Evolutionary conservation across 805 yeast genomes (phyloP).

Genomic region (Teunomyces barrocoloradensis): DNA sequence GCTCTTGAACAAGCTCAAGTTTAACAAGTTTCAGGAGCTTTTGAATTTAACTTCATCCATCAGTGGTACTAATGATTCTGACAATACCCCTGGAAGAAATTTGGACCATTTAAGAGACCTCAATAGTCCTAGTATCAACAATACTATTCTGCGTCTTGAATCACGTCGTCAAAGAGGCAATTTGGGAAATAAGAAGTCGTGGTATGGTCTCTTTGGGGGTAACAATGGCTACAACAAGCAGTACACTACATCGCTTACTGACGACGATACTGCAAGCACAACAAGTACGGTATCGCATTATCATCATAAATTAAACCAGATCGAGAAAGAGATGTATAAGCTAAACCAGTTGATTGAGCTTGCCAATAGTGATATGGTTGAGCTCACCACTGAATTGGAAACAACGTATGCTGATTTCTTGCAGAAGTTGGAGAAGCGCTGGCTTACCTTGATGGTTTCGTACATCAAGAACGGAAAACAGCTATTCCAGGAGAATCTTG

Average conservation of each 20-base stretch:
- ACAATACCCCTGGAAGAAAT: slow-evolving; percentile 1
- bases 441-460: slow-evolving; percentile 37
- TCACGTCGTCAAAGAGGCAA: slow-evolving; percentile 17
- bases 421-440: slow-evolving; percentile 38
- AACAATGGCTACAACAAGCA: slow-evolving; percentile 27
- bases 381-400: slow-evolving; percentile 43
- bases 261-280: slow-evolving; percentile 9
- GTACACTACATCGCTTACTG: slow-evolving; percentile 10
- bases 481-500: slow-evolving; percentile 29
- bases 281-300: slow-evolving; percentile 12
- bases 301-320: slow-evolving; percentile 30
- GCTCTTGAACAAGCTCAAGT: slow-evolving; percentile 38
- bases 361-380: slow-evolving; percentile 41
- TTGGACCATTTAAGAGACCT: slow-evolving; percentile 30
- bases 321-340: slow-evolving; percentile 42
- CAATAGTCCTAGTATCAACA: slow-evolving; percentile 38
- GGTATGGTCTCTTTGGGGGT: slow-evolving; percentile 47
- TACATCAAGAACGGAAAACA: slow-evolving; percentile 35
- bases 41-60: slow-evolving; percentile 16
- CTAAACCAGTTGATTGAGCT: slow-evolving; percentile 48
- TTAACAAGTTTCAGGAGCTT: slow-evolving; percentile 37
- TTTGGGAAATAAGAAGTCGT: slow-evolving; percentile 27
- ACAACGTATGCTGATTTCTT: slow-evolving; percentile 37
- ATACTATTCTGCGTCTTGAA: slow-evolving; percentile 34
- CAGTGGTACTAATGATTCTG: neutral